A percentile compares a stretch with the other conserved stretches of the same genome.
Evolutionary conservation across 179 eudicot species (phyloP).

Genomic region (Carnegiea gigantea): DNA sequence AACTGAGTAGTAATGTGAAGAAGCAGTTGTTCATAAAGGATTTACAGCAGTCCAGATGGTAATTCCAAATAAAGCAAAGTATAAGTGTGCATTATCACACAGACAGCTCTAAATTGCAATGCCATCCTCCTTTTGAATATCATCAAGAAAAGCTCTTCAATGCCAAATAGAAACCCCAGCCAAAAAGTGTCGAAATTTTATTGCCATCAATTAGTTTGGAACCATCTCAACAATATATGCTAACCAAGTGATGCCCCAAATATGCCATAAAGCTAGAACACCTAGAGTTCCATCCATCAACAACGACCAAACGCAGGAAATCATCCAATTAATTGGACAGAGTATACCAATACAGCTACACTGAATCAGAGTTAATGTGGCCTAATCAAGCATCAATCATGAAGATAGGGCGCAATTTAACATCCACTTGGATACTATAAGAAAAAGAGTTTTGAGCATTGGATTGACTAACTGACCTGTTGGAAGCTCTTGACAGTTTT

Average conservation of each 20-base stretch:
- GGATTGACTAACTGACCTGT: slow-evolving; percentile 49
- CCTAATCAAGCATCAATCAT: no score
- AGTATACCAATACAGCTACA: no score
- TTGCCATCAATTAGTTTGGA: background rate
- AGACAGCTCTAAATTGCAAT: background rate
- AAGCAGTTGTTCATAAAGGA: background rate
- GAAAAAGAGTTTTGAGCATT: background rate
- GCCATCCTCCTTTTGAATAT: background rate
- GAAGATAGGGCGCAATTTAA: no score
- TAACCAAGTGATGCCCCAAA: no score
- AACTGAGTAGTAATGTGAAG: background rate
- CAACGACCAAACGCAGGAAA: background rate
- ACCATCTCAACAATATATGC: background rate
- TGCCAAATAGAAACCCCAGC: background rate
- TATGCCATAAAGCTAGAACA: no score
- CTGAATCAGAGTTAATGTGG: background rate
- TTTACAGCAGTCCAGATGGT: no score
- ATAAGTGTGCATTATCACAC: background rate
- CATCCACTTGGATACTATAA: no score
- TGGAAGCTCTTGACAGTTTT: slow-evolving; percentile 92
- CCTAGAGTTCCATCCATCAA: background rate
- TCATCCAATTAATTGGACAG: background rate
- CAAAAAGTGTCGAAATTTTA: background rate
- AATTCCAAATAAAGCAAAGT: no score
- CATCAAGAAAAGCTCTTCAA: background rate